A percentile compares a stretch with the other conserved stretches of the same genome.
These are phyloP conservation scores for Penicillium parvum DNA, from an alignment of 495 filamentous ascomycete genomes.

Conservation along the genomic window DNA sequence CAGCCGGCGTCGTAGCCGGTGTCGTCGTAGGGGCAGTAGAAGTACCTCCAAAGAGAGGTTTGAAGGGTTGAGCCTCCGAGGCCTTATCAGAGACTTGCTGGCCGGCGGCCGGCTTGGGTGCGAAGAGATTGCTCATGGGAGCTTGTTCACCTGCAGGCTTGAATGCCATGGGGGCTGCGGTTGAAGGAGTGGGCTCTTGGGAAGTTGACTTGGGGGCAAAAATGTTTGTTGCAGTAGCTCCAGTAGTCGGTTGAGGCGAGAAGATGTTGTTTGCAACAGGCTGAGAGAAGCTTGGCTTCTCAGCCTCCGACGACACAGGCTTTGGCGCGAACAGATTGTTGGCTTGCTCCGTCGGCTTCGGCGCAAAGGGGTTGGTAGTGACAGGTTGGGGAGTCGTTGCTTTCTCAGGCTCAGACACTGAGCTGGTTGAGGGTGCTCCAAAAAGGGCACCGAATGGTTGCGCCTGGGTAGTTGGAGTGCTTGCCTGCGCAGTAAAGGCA, in stretches of 20 bases:
- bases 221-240: constrained; percentile 1
- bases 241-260: constrained; percentile 6
- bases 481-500: constrained; percentile 5
- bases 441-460: constrained; percentile 8
- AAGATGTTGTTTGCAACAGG: constrained; percentile 10
- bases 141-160: neutral
- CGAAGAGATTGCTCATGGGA: neutral
- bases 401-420: constrained; percentile 1
- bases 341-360: constrained; percentile 3
- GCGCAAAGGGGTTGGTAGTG: constrained; percentile 1
- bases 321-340: neutral
- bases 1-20: too few relatives aligned
- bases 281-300: constrained; percentile 7
- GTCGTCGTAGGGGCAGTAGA: neutral
- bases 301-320: neutral
- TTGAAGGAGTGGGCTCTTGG: neutral
- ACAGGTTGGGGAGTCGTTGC: constrained; percentile 9
- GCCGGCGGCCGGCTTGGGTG: constrained; percentile 6
- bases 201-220: constrained; percentile 12
- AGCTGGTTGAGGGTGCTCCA: constrained; percentile 2
- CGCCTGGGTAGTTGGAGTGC: neutral
- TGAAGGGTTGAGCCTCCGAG: neutral
- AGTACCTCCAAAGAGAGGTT: neutral
- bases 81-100: neutral
- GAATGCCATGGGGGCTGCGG: neutral